phyloP scores from a whole-genome alignment of 441 rosid species.

The Metrosideros polymorpha region DNA sequence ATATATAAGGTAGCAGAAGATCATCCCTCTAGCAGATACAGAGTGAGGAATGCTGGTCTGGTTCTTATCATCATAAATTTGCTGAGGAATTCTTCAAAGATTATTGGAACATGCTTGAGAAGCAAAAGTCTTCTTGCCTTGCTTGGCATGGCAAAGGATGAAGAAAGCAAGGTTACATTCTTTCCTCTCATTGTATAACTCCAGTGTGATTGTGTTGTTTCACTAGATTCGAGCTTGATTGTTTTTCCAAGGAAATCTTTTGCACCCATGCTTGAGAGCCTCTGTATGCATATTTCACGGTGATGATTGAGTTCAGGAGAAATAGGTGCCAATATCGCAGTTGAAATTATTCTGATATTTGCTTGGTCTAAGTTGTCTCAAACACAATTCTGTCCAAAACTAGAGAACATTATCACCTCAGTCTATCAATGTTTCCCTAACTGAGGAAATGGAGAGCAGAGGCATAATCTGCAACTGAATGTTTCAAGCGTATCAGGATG shows the following conservation, averaged over 20 bases:
- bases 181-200: neutral
- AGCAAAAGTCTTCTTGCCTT: constrained; percentile 28
- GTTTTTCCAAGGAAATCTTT: neutral
- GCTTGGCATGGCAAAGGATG: constrained; percentile 33
- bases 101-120: constrained; percentile 21
- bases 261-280: neutral
- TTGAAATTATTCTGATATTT: neutral
- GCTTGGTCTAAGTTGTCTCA: neutral
- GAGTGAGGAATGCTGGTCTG: constrained; percentile 25
- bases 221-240: neutral
- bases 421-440: neutral
- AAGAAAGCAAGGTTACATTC: constrained; percentile 32
- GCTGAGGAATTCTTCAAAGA: constrained; percentile 17
- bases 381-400: neutral
- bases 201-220: neutral
- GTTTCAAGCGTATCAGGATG: neutral
- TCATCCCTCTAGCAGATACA: constrained; percentile 23
- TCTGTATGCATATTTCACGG: neutral
- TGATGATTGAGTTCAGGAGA: neutral
- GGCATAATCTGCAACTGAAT: neutral
- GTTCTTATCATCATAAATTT: constrained; percentile 16
- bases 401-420: neutral
- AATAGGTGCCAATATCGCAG: neutral
- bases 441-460: neutral
- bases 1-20: constrained; percentile 23